Evolutionary conservation across 495 filamentous ascomycete species (phyloP), one percentile per base, ranked within the genome.

Genomic region (Achaetomiella virescens): DNA sequence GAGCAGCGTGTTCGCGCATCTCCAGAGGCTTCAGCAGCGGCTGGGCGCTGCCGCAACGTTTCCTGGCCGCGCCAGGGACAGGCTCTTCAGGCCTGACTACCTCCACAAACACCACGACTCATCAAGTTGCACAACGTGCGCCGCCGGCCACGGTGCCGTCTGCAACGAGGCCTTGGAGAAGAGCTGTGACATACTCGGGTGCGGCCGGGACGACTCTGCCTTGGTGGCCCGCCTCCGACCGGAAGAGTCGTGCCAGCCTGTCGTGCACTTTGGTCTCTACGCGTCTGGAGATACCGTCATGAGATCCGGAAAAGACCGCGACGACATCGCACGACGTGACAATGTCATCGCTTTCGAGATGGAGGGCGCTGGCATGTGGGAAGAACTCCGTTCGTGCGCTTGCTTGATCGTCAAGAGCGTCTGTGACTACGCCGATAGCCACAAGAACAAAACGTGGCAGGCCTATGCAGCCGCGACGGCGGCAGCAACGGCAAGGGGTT

Each of bases 391-490:
- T 5, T 11, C 15, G 6, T 29, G 62, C 0, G 22, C 22, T 11
- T 68, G 57, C n/a, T 29, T 77, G 2, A 60, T 78, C 4, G 66
- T 78, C 52, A 75, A 75, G 46, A 66, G 71, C 3, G 58, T 75
- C 0, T 73, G 66, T 22, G 71, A 78, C 57, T 78, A 75, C 51
- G 64, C 66, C 8, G 74, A 77, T 47, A 72, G 64, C 46, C 72
- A 76, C 48, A 77, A 75, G 57, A 71, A 71, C 59, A 68, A 74
- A 35, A 48, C 21, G 10, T 78, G 68, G 70, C 70, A 78, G 44
- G 18, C 29, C 4, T 76, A 68, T 57, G 70, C 72, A 1, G 73
- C 73, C 11, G 71, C 66, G 10, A 63, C 63, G 1, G 74, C 72
- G 6, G 72, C 74, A 1, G 54, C 56, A 1, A 47, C 45, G 12